Evolutionary conservation across 192 early-diverging fungal species (phyloP), one percentile per base, ranked within the genome.

Genomic region (Geranomyces michiganensis): DNA sequence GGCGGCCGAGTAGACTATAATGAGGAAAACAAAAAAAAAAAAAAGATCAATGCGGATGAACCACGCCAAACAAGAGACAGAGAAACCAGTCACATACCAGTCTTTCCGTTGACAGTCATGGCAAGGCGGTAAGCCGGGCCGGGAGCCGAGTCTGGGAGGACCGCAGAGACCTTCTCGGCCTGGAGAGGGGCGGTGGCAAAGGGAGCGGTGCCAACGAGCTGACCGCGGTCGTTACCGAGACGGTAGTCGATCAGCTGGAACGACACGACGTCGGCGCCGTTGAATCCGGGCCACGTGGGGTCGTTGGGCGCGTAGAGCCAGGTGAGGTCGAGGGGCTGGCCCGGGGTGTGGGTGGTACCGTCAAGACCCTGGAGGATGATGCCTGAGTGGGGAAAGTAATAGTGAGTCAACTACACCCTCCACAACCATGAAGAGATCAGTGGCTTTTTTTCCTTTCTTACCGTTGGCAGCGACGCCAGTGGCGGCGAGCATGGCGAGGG

Each of bases 181-280:
- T 32, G 4, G 58, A 60, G 22, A 32, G 58, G 24, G 19, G 58
- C 24, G 5, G 6, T 6, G 58, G 58, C 58, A 29, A 60, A 29
- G 51, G 51, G 51, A 17, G 3, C 58, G 3, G 58, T 32, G 17
- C 58, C 58, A 17, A 33, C 31, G 9, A 32, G 22, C 58, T 31
- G 27, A 17, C 58, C 58, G 5, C 9, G 2, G 58, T 19, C 29
- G 58, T 2, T 7, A 29, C 58, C 58, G 58, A 27, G 17, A 19
- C 58, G 58, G 58, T 27, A 26, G 31, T 60, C 58, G 29, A 60
- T 32, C 15, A 60, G 29, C 58, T 60, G 58, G 58, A 60, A 60
- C 5, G 58, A 32, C 6, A 60, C 19, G 19, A 33, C 58, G 17
- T 27, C 58, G 58, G 58, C 30, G 31, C 17, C 58, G 58, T 19